phyloP scores from a whole-genome alignment of 495 filamentous ascomycete species.

The Aspergillus coremiiformis region DNA sequence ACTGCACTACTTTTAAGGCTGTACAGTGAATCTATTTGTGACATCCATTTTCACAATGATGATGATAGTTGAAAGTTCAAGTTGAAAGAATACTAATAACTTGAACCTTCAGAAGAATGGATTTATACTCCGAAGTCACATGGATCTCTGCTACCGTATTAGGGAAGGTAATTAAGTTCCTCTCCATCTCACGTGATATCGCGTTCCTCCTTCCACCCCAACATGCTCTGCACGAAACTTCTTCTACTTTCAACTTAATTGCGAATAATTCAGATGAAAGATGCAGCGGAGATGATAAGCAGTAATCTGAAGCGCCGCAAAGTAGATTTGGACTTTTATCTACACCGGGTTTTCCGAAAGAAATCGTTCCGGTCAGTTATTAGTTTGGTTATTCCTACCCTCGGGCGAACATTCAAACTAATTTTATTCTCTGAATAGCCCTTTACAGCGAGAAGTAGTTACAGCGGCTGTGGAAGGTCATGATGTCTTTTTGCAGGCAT shows the following conservation, averaged over 20 bases:
- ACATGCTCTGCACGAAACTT: too few species aligned
- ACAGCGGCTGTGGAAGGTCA: conserved; percentile 67
- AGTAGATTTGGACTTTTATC: conserved; percentile 75
- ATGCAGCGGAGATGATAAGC: conserved; percentile 21
- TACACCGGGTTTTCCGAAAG: conserved; percentile 78
- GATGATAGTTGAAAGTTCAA: too few species aligned
- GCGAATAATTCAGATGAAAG: too few species aligned
- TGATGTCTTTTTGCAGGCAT: conserved; percentile 92
- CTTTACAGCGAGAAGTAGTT: conserved; percentile 83
- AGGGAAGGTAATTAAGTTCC: not conserved
- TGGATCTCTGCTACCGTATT: too few species aligned
- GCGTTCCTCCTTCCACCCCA: conserved; percentile 1
- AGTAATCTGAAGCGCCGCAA: conserved; percentile 16
- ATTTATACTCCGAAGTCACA: too few species aligned
- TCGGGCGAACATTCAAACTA: not conserved
- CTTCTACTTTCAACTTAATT: not conserved
- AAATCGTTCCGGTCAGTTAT: conserved; percentile 54
- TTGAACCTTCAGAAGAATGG: too few species aligned
- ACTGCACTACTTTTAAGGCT: conserved; percentile 1
- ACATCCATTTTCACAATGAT: conserved; percentile 1
- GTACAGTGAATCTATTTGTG: conserved; percentile 7
- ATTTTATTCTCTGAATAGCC: conserved; percentile 41
- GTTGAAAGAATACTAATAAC: too few species aligned
- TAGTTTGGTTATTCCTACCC: not conserved
- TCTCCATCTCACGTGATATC: conserved; percentile 17